A percentile compares a stretch with the other conserved stretches of the same genome.
Conservation (phyloP, 2,329 filamentous ascomycete species). For the Dactylonectria estremocensis region DNA sequence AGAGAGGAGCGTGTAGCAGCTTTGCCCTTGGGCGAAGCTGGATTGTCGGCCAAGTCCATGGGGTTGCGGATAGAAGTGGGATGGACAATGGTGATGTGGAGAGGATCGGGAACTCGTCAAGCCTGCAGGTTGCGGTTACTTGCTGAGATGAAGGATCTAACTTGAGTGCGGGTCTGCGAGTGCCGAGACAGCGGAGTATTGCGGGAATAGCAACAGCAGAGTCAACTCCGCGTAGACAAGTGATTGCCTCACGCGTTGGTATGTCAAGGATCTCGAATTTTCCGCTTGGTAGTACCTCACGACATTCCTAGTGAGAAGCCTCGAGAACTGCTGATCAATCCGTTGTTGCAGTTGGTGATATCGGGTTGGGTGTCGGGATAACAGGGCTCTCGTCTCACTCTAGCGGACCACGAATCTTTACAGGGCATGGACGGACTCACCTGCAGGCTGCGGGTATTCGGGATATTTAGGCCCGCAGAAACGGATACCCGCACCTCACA, state of each 20-base stretch:
- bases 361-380: no score
- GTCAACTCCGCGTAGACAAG: no score
- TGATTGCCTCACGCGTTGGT: no score
- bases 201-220: no score
- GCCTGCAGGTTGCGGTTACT: not conserved
- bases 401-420: no score
- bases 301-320: not conserved
- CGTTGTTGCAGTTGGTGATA: no score
- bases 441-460: not conserved
- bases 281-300: not conserved
- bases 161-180: no score
- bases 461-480: not conserved
- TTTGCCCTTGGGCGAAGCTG: not conserved
- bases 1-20: slow-evolving; percentile 47
- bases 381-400: not conserved
- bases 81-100: not conserved
- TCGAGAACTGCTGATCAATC: no score
- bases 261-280: no score
- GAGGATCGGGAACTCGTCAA: not conserved
- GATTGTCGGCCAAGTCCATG: slow-evolving; percentile 6
- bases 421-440: no score
- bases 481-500: not conserved
- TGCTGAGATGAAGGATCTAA: no score
- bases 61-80: not conserved
- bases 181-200: no score